Percentiles rank a stretch among this genome's conserved stretches.
These are phyloP conservation scores for Termitomyces sp. DNA, from an alignment of 1,284 basidiomycete species.

Conservation along the genomic window DNA sequence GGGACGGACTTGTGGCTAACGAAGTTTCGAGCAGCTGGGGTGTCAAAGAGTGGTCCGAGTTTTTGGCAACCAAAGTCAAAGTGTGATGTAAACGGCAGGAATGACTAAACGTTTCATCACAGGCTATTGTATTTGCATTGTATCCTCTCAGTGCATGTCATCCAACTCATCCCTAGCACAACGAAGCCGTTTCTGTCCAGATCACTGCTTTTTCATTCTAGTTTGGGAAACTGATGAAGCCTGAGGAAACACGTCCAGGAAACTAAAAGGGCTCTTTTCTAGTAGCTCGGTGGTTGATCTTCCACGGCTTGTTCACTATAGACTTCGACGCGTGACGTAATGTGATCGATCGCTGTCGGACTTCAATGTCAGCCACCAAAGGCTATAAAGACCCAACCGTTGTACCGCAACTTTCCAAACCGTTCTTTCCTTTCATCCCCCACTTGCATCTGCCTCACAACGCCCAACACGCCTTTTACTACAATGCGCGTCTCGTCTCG, in stretches of 20 bases:
- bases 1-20: constrained; percentile 79
- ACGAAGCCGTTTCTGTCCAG: not conserved
- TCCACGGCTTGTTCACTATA: too few species aligned
- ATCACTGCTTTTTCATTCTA: too few species aligned
- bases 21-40: constrained; percentile 84
- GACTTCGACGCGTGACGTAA: too few species aligned
- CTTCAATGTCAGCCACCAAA: too few species aligned
- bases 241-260: too few species aligned
- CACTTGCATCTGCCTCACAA: not conserved
- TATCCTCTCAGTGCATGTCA: not conserved
- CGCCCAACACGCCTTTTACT: not conserved
- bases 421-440: not conserved
- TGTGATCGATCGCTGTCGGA: too few species aligned
- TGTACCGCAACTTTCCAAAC: not conserved
- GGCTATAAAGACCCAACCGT: not conserved
- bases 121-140: too few species aligned
- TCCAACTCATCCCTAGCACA: not conserved
- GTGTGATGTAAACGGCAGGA: constrained; percentile 23
- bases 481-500: constrained; percentile 9
- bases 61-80: constrained; percentile 62
- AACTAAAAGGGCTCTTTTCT: too few species aligned
- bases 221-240: too few species aligned
- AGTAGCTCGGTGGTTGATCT: too few species aligned
- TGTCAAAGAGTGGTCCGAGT: constrained; percentile 81
- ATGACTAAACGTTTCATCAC: not conserved